These are phyloP conservation scores for Naganishia vishniacii DNA, from an alignment of 768 basidiomycete species.

Conservation along the genomic window DNA sequence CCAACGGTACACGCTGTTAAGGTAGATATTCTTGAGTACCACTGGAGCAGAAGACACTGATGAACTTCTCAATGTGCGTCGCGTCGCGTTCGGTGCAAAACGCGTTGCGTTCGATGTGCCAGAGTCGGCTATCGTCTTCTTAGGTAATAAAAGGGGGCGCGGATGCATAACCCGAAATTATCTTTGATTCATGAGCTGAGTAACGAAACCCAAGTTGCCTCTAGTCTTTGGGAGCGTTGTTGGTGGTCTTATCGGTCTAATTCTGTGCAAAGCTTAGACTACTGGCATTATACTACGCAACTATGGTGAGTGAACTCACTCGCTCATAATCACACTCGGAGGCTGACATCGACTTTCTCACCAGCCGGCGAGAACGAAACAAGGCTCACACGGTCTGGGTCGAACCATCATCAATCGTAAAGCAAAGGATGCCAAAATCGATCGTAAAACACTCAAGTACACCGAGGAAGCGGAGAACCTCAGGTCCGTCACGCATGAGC, in stretches of 20 bases:
- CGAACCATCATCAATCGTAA: constrained; percentile 91
- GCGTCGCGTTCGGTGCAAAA: not conserved
- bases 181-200: not conserved
- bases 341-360: not conserved
- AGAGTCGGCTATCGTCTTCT: not conserved
- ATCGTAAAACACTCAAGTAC: constrained; percentile 18
- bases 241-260: no score
- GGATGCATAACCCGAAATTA: not conserved
- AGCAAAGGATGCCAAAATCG: constrained; percentile 61
- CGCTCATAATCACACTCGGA: not conserved
- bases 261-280: no score
- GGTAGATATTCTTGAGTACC: no score
- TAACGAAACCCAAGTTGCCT: not conserved
- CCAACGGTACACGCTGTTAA: no score
- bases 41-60: not conserved
- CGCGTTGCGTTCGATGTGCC: not conserved
- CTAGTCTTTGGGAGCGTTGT: no score
- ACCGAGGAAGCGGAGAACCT: constrained; percentile 48
- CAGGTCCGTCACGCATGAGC: constrained; percentile 89
- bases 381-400: constrained; percentile 62
- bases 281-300: no score
- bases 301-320: not conserved
- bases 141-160: not conserved
- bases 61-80: not conserved
- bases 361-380: constrained; percentile 42